Percentiles rank a stretch among this genome's conserved stretches.
Evolutionary conservation across 1,284 basidiomycete genomes (phyloP).

Genomic region (Malassezia sympodialis): DNA sequence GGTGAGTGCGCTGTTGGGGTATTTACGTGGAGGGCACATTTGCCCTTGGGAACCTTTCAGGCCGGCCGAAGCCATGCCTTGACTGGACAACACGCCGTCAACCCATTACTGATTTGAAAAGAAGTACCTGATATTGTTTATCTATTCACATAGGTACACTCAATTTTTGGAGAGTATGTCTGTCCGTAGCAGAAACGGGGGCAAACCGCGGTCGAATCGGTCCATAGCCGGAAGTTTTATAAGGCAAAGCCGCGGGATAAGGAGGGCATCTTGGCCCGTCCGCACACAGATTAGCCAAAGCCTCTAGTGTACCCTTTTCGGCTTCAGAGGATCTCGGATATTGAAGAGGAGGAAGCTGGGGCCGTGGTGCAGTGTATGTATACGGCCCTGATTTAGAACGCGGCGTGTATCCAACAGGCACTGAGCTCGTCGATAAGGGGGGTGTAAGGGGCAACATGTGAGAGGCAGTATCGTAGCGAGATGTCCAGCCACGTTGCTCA

Average conservation of each 20-base stretch:
- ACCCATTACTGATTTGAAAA: neutral
- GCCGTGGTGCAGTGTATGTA: neutral
- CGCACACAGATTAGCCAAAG: constrained; percentile 1
- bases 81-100: no score
- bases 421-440: neutral
- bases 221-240: neutral
- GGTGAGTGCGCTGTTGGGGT: neutral
- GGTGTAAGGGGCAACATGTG: neutral
- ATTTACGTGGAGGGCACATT: constrained; percentile 1
- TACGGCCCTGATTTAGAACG: neutral
- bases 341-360: neutral
- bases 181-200: constrained; percentile 1
- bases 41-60: neutral
- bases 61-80: neutral
- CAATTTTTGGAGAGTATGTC: constrained; percentile 13
- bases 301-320: neutral
- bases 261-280: neutral
- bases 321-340: neutral
- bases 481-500: neutral
- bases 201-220: neutral
- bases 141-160: constrained; percentile 13
- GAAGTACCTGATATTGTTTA: neutral
- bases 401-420: neutral
- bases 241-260: neutral
- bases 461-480: neutral